Conservation (phyloP, 2,329 filamentous ascomycete genomes). For the Mycogone perniciosa region DNA sequence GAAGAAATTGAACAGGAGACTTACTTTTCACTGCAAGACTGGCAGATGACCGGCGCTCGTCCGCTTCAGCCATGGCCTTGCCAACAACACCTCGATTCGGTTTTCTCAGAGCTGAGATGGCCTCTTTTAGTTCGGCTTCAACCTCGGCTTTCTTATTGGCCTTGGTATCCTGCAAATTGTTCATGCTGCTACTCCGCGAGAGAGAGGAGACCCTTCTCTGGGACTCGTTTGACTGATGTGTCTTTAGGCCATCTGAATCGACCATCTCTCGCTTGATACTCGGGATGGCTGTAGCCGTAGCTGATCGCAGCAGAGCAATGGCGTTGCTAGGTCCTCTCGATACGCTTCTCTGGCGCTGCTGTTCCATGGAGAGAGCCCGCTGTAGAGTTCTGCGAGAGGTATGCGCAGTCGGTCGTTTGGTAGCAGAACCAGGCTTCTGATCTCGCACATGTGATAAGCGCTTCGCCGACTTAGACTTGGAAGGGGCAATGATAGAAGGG, state of each 20-base stretch:
- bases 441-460: conserved; percentile 36
- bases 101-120: conserved; percentile 66
- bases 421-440: conserved; percentile 45
- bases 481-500: conserved; percentile 52
- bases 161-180: conserved; percentile 48
- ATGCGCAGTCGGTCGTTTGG: conserved; percentile 39
- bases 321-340: conserved; percentile 51
- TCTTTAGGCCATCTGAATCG: conserved; percentile 41
- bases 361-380: conserved; percentile 56
- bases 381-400: conserved; percentile 50
- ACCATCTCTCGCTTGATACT: conserved; percentile 63
- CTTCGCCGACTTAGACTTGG: conserved; percentile 45
- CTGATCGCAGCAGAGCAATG: conserved; percentile 61
- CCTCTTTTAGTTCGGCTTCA: conserved; percentile 64
- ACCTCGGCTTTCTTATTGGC: conserved; percentile 59
- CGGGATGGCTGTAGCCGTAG: conserved; percentile 54
- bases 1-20: conserved; percentile 18
- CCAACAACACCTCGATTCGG: conserved; percentile 67
- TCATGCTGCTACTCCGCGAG: conserved; percentile 40
- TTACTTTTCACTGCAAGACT: conserved; percentile 44
- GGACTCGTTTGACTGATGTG: conserved; percentile 24
- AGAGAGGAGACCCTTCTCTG: conserved; percentile 37
- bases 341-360: conserved; percentile 45
- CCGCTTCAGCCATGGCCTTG: conserved; percentile 59
- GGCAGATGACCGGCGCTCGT: conserved; percentile 52